These are phyloP conservation scores for Phyllosticta citrichinensis DNA, from an alignment of 2,329 filamentous ascomycete genomes.

Conservation along the genomic window DNA sequence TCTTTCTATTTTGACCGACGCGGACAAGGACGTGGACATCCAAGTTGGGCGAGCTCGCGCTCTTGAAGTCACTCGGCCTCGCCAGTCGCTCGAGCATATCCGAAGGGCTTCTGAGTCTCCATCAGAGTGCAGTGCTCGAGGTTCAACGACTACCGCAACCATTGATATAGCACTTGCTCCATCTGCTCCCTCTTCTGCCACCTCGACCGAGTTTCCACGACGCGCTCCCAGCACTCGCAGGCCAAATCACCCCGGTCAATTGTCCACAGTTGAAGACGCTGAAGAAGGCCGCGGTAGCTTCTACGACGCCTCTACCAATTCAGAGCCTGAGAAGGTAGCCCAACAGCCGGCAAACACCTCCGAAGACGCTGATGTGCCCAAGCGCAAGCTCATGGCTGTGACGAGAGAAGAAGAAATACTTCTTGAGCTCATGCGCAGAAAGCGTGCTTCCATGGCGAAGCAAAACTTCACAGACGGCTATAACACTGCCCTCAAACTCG, in stretches of 20 bases:
- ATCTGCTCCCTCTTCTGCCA: conserved; percentile 12
- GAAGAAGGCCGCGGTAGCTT: conserved; percentile 12
- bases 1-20: conserved; percentile 15
- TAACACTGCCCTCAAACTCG: conserved; percentile 22
- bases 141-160: conserved; percentile 26
- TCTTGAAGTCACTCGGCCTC: conserved; percentile 21
- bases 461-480: conserved; percentile 29
- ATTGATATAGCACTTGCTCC: conserved; percentile 32
- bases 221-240: conserved; percentile 14
- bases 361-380: conserved; percentile 17
- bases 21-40: conserved; percentile 22
- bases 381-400: conserved; percentile 35
- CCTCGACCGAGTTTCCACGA: conserved; percentile 15
- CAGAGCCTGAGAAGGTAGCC: conserved; percentile 19
- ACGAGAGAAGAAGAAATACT: conserved; percentile 41
- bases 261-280: conserved; percentile 29
- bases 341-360: conserved; percentile 24
- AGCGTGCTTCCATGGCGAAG: conserved; percentile 37
- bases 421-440: conserved; percentile 40
- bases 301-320: conserved; percentile 2
- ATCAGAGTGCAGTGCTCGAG: conserved; percentile 23
- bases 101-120: conserved; percentile 2
- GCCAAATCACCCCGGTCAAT: conserved; percentile 25
- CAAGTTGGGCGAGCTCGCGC: conserved; percentile 29
- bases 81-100: conserved; percentile 1